A percentile compares a stretch with the other conserved stretches of the same genome.
Evolutionary conservation across 192 early-diverging fungal species (phyloP).

Genomic region (Phlyctochytrium arcticum): DNA sequence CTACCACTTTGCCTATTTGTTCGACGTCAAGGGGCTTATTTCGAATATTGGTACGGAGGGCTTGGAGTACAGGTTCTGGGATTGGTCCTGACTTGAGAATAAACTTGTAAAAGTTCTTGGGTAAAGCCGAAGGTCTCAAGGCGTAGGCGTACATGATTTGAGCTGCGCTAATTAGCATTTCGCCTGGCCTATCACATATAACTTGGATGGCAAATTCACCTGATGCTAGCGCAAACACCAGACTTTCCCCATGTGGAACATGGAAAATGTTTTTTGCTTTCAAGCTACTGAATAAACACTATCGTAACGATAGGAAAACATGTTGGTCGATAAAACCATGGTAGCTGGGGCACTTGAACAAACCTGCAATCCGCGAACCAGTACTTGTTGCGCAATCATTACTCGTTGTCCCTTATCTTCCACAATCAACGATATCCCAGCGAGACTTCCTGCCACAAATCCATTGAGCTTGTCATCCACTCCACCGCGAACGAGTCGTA

Average conservation of each 20-base stretch:
- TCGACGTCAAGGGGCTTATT: background rate
- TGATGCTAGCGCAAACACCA: conserved; percentile 37
- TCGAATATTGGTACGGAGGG: background rate
- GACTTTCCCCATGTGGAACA: conserved; percentile 37
- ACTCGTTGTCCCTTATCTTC: conserved; percentile 7
- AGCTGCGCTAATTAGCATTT: background rate
- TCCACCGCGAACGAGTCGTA: background rate
- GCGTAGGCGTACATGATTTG: conserved; percentile 44
- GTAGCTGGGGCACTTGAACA: background rate
- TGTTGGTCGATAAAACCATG: too few species aligned
- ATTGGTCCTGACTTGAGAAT: conserved; percentile 3
- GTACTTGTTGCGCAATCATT: conserved; percentile 2
- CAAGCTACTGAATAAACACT: conserved; percentile 25
- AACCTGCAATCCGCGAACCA: conserved; percentile 2
- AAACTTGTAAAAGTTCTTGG: conserved; percentile 25
- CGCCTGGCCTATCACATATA: too few species aligned
- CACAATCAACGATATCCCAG: background rate
- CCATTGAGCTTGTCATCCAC: conserved; percentile 12
- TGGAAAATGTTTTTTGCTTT: conserved; percentile 27
- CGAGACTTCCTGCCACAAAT: conserved; percentile 4
- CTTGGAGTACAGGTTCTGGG: background rate
- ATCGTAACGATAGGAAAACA: too few species aligned
- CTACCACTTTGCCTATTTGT: background rate
- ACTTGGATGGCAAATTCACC: too few species aligned
- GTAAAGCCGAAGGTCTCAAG: conserved; percentile 39